phyloP scores from a whole-genome alignment of 192 early-diverging fungal genomes.

The Cetraspora pellucida region DNA sequence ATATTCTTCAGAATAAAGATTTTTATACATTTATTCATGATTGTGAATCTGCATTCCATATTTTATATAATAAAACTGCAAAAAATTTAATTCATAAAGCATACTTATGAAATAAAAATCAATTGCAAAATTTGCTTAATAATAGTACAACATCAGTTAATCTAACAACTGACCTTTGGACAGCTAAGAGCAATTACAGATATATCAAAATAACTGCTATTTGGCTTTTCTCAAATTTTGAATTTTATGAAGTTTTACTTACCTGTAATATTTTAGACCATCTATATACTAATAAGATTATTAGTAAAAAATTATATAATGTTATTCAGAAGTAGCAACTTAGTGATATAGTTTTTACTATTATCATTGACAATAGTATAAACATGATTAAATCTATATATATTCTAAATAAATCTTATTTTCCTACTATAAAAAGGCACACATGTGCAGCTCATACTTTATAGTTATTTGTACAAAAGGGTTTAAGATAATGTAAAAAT shows the following conservation, averaged over 20 bases:
- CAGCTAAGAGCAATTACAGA: neutral
- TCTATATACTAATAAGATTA: neutral
- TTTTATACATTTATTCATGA: too few relatives aligned
- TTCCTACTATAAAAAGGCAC: neutral
- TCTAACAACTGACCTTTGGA: neutral
- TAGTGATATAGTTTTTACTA: neutral
- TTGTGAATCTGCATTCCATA: too few relatives aligned
- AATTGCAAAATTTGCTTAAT: neutral
- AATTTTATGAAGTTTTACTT: neutral
- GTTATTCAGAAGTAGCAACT: neutral
- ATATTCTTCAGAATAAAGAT: too few relatives aligned
- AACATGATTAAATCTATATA: neutral
- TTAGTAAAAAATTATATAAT: neutral
- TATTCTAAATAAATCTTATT: neutral
- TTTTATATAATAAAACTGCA: neutral
- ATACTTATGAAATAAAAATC: neutral
- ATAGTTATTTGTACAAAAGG: neutral
- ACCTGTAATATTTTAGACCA: neutral
- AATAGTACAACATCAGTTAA: neutral
- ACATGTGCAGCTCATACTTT: slow-evolving; percentile 3
- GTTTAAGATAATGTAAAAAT: neutral
- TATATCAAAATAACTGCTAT: neutral
- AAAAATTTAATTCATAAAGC: slow-evolving; percentile 4
- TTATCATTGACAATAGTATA: neutral
- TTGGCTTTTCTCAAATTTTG: neutral